These are phyloP conservation scores for Dactylellina sp. DNA, from an alignment of 2,329 filamentous ascomycete genomes.

Conservation along the genomic window DNA sequence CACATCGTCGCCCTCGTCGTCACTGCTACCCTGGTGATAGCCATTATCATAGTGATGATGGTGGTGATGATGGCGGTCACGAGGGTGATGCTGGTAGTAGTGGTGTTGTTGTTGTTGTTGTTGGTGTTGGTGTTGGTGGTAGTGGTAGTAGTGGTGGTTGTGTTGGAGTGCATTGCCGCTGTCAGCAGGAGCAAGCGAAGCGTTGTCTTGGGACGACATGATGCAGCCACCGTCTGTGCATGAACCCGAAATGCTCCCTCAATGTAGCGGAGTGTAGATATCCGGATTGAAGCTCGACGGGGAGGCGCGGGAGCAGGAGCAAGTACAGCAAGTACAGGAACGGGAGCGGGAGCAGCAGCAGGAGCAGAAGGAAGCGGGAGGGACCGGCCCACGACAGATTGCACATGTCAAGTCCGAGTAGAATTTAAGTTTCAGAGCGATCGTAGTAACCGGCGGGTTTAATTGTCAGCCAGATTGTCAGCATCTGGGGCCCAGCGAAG, in stretches of 20 bases:
- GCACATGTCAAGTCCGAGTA: too few relatives aligned
- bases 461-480: too few relatives aligned
- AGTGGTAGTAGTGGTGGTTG: background rate
- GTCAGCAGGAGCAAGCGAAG: slow-evolving; percentile 20
- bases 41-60: slow-evolving; percentile 19
- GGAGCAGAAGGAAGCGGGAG: too few relatives aligned
- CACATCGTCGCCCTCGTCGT: slow-evolving; percentile 38
- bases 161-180: background rate
- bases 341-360: too few relatives aligned
- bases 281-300: background rate
- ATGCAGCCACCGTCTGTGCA: slow-evolving; percentile 20
- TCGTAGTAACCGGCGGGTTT: too few relatives aligned
- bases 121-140: slow-evolving; percentile 18
- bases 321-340: too few relatives aligned
- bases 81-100: slow-evolving; percentile 2
- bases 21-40: slow-evolving; percentile 23
- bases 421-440: too few relatives aligned
- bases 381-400: too few relatives aligned
- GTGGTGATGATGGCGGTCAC: slow-evolving; percentile 19
- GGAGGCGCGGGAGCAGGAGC: background rate
- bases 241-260: too few relatives aligned
- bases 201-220: slow-evolving; percentile 29
- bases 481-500: too few relatives aligned
- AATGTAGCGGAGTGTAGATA: too few relatives aligned
- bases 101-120: slow-evolving; percentile 19